Conservation (phyloP, 2,329 filamentous ascomycete species). For the Colletotrichum scovillei region DNA sequence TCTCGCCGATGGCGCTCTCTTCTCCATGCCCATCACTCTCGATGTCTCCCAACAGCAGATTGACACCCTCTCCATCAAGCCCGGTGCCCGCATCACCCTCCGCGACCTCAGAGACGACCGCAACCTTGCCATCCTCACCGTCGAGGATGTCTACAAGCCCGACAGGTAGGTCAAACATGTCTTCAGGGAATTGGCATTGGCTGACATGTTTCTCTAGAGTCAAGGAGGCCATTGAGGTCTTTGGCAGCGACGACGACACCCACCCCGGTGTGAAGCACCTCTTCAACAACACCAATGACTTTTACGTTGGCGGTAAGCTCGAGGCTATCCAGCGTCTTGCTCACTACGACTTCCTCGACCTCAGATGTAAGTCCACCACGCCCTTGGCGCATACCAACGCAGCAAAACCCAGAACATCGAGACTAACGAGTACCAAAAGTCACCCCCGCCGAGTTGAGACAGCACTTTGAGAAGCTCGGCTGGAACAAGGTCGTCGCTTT, state of each 20-base stretch:
- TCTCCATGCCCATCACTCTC: conserved; percentile 96
- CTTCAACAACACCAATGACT: conserved; percentile 82
- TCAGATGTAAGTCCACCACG: conserved; percentile 77
- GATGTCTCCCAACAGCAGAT: conserved; percentile 83
- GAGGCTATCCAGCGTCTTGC: conserved; percentile 94
- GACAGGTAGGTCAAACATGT: conserved; percentile 78
- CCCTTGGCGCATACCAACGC: neutral
- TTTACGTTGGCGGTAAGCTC: conserved; percentile 95
- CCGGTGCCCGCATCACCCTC: conserved; percentile 85
- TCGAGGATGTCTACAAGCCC: conserved; percentile 94
- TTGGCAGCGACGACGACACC: conserved; percentile 88
- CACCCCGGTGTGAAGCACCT: conserved; percentile 96
- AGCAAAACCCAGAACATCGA: neutral
- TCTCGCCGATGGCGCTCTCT: conserved; percentile 88
- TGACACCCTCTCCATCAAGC: conserved; percentile 78
- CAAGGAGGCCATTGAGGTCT: conserved; percentile 93
- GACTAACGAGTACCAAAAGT: conserved; percentile 60
- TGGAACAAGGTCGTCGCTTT: conserved; percentile 98
- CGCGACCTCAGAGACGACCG: conserved; percentile 96
- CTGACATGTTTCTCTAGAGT: conserved; percentile 60
- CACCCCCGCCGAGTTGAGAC: conserved; percentile 92
- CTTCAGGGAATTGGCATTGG: conserved; percentile 63
- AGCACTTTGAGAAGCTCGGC: conserved; percentile 99
- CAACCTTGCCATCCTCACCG: conserved; percentile 93
- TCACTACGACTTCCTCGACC: conserved; percentile 98